These are phyloP conservation scores for Austropuccinia psidii DNA, from an alignment of 1,284 basidiomycete genomes.

Conservation along the genomic window DNA sequence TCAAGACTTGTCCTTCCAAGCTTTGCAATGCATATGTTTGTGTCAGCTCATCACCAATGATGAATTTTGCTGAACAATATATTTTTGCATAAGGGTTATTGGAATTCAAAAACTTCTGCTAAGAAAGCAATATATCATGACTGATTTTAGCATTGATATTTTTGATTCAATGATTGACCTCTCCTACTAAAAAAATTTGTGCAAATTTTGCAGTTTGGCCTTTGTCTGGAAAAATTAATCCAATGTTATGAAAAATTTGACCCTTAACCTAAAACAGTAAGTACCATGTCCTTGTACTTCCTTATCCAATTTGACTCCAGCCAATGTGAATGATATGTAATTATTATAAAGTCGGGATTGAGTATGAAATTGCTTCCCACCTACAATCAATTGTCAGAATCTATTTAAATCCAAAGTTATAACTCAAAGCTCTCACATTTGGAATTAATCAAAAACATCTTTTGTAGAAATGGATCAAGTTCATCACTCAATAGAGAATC, in stretches of 20 bases:
- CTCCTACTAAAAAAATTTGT: slow-evolving; percentile 7
- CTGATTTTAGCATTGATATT: background rate
- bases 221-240: background rate
- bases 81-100: background rate
- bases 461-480: too few species aligned
- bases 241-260: background rate
- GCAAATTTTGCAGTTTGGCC: background rate
- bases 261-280: background rate
- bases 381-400: too few species aligned
- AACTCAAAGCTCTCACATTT: too few species aligned
- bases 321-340: background rate
- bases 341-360: background rate
- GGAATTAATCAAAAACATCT: too few species aligned
- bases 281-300: background rate
- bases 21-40: background rate
- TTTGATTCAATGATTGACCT: background rate
- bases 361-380: background rate
- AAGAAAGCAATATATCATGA: background rate
- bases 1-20: background rate
- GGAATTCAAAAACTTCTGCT: background rate
- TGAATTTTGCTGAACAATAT: background rate
- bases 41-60: background rate
- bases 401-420: too few species aligned
- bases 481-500: too few species aligned
- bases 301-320: background rate